A percentile compares a stretch with the other conserved stretches of the same genome.
Conservation (phyloP, 2,329 filamentous ascomycete genomes). For the Xylaria sp. region DNA sequence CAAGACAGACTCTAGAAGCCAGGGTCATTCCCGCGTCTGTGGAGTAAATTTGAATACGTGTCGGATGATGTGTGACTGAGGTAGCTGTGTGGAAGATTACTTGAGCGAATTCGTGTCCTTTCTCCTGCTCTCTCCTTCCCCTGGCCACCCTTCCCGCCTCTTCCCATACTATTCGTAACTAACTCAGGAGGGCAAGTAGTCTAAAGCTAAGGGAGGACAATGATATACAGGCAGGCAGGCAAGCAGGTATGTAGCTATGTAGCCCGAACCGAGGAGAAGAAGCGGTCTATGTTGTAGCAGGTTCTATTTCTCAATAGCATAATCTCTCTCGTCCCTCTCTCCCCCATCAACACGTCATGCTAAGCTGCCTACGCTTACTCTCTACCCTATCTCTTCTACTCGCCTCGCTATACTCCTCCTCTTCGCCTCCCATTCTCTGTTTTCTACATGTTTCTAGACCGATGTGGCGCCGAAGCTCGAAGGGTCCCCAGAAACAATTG, state of each 20-base stretch:
- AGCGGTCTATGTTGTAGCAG: not conserved
- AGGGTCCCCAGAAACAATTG: not conserved
- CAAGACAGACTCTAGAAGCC: not conserved
- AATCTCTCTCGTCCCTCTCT: too few relatives aligned
- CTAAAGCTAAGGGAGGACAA: not conserved
- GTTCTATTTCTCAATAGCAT: not conserved
- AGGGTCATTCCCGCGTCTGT: not conserved
- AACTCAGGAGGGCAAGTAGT: not conserved
- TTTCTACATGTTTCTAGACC: not conserved
- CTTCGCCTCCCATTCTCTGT: not conserved
- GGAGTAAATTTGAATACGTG: not conserved
- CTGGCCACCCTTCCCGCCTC: not conserved
- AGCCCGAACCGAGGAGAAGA: not conserved
- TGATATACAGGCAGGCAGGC: not conserved
- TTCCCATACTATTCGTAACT: not conserved
- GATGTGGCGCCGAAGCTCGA: not conserved
- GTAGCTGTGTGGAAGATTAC: not conserved
- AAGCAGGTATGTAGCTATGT: not conserved
- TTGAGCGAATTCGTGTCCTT: not conserved
- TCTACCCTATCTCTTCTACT: not conserved
- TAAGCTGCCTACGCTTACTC: not conserved
- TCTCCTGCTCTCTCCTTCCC: not conserved
- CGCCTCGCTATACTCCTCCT: not conserved
- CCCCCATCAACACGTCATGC: not conserved
- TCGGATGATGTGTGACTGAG: not conserved